Base-by-base conservation (phyloP, 306 rosid species). In the Macrotyloma uniflorum region DNA sequence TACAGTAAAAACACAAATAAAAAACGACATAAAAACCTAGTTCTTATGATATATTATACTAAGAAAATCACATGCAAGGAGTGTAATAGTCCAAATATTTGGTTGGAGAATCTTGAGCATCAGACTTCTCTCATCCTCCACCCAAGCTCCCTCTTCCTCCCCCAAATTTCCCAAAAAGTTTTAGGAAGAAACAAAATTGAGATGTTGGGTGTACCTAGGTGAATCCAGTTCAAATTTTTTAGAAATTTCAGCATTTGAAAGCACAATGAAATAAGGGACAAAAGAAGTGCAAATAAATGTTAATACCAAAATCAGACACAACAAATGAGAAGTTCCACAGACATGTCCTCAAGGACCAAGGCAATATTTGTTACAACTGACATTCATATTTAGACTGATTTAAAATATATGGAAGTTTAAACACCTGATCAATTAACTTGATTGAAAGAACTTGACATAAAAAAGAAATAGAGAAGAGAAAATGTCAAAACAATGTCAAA, bases 231-330 rank as follows among this genome's bases (percentile, higher is more conserved):
- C 45, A n/a, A 35, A 20, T 33, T n/a, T 12, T 13, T 0, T 9
- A 18, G 22, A 9, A 32, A 35, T 61, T 71, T 33, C 23, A 20
- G 62, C 72, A 79, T 61, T 59, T 71, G 32, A 70, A 35, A 61
- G 24, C 66, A 36, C 22, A 64, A 26, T 24, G 57, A 72, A 38
- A 38, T 38, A 38, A 38, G 43, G 13, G 43, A 3, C 12, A 38
- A 38, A 38, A 10, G 11, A 38, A 36, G 42, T 36, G 42, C 1
- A 36, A 36, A 35, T 8, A 38, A 38, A 38, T 38, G 4, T 38
- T 2, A 4, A 38, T 38, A 3, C 11, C 43, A 38, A 8, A 38
- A 9, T 38, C 43, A 38, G 0, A 38, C 43, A 38, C 1, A 38
- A 0, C 13, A 38, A 38, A 38, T 38, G 43, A 10, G 43, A 38